Conservation (phyloP, 2,329 filamentous ascomycete genomes). For the Diaporthe aspalathi region DNA sequence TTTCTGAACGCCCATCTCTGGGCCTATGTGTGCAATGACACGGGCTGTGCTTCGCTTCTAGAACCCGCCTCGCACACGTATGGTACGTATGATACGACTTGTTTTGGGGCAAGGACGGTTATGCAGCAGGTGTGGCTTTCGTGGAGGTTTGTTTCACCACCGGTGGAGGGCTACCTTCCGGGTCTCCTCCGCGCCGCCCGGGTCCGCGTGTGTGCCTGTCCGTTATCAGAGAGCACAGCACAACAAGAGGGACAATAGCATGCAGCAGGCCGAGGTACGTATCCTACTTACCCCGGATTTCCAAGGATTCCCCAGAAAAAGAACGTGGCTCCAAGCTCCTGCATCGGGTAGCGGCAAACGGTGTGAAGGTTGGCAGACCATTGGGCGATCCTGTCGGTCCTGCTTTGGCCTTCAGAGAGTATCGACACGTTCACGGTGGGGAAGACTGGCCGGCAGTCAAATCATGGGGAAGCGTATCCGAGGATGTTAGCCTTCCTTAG, state of each 20-base stretch:
- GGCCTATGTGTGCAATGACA: too few species aligned
- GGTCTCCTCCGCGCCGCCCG: neutral
- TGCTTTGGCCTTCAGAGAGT: neutral
- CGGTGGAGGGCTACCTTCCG: neutral
- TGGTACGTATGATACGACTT: neutral
- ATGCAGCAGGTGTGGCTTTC: neutral
- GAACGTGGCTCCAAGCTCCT: constrained; percentile 19
- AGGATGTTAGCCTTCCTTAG: neutral
- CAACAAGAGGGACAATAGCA: too few species aligned
- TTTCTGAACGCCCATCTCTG: neutral
- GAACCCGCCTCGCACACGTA: neutral
- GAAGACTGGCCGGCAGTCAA: neutral
- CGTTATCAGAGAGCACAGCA: too few species aligned
- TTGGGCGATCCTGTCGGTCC: neutral
- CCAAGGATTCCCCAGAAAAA: constrained; percentile 7
- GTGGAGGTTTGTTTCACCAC: neutral
- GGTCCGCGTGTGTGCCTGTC: neutral
- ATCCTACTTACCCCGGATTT: neutral
- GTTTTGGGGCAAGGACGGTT: neutral
- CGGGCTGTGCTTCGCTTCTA: neutral
- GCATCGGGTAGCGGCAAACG: neutral
- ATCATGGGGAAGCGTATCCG: neutral
- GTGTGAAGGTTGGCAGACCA: neutral
- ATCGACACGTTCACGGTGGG: too few species aligned
- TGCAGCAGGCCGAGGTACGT: neutral